Conservation (phyloP, 352 stramenopile species). For the Globisporangium radiosum region DNA sequence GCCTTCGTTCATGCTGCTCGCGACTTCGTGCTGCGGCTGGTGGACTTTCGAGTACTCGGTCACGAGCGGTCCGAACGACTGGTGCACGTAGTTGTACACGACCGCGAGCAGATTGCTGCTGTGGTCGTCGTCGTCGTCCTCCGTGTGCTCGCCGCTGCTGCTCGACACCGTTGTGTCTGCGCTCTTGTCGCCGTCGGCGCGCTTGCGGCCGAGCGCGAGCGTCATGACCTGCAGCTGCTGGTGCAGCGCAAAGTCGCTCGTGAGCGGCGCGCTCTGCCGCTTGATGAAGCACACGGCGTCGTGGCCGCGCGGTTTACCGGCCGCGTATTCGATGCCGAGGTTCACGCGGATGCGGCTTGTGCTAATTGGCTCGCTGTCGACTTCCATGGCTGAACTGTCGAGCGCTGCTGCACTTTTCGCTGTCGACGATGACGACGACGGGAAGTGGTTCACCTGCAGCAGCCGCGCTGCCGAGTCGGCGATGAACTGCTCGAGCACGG, state of each 20-base stretch:
- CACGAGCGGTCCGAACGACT: slow-evolving; percentile 82
- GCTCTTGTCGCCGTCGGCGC: slow-evolving; percentile 18
- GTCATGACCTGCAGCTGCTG: slow-evolving; percentile 87
- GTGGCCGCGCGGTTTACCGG: slow-evolving; percentile 54
- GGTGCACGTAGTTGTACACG: slow-evolving; percentile 87
- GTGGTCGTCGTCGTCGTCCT: slow-evolving; percentile 56
- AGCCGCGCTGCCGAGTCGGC: slow-evolving; percentile 51
- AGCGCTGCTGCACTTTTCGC: neutral
- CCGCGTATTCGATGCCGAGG: slow-evolving; percentile 66
- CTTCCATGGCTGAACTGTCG: slow-evolving; percentile 8
- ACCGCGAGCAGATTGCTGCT: slow-evolving; percentile 67
- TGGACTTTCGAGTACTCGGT: slow-evolving; percentile 84
- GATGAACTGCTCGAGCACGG: slow-evolving; percentile 66
- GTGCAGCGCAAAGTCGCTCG: slow-evolving; percentile 61
- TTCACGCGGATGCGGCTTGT: slow-evolving; percentile 58
- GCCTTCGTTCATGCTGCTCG: slow-evolving; percentile 48
- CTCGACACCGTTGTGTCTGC: slow-evolving; percentile 16
- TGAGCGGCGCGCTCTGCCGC: slow-evolving; percentile 56
- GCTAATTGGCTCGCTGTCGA: slow-evolving; percentile 14
- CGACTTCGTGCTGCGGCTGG: slow-evolving; percentile 59
- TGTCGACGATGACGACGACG: neutral
- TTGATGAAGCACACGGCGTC: slow-evolving; percentile 88
- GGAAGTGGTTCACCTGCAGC: slow-evolving; percentile 70
- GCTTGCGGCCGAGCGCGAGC: slow-evolving; percentile 56
- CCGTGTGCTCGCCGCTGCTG: slow-evolving; percentile 48